Conservation (phyloP, 2,329 filamentous ascomycete genomes). For the Neonectria ditissima region DNA sequence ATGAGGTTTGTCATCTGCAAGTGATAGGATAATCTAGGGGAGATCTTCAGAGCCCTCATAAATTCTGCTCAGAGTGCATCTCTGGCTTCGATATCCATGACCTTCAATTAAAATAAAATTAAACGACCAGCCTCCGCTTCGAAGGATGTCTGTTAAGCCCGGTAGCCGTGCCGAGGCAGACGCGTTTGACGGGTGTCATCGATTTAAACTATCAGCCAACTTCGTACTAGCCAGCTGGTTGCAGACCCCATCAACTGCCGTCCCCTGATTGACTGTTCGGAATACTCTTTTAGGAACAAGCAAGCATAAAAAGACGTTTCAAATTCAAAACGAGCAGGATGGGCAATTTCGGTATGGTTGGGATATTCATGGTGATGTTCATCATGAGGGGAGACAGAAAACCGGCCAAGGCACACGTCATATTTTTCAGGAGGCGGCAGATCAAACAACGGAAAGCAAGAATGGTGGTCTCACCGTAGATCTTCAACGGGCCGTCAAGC, state of each 20-base stretch:
- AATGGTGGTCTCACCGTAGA: not conserved
- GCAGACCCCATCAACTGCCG: not conserved
- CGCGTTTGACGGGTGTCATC: not conserved
- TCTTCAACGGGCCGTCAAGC: not conserved
- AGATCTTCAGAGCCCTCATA: not conserved
- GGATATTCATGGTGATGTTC: not conserved
- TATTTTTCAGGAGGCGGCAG: not conserved
- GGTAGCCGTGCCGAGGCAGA: not conserved
- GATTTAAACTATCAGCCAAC: not conserved
- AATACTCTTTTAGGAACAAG: not conserved
- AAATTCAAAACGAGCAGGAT: not conserved
- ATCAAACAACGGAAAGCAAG: not conserved
- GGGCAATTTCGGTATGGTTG: not conserved
- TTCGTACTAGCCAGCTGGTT: not conserved
- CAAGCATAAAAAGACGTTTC: not conserved
- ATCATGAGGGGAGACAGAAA: not conserved
- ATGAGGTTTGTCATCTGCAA: not conserved
- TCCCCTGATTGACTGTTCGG: not conserved
- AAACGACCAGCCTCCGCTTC: not conserved
- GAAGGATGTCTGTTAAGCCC: not conserved
- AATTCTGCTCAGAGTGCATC: not conserved
- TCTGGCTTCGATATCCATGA: not conserved
- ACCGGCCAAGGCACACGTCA: not conserved
- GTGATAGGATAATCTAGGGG: not conserved
- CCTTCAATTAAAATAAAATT: not conserved